Percentiles rank a stretch among this genome's conserved stretches.
Evolutionary conservation across 2,329 filamentous ascomycete genomes (phyloP).

Genomic region (Hypoxylon sp.): DNA sequence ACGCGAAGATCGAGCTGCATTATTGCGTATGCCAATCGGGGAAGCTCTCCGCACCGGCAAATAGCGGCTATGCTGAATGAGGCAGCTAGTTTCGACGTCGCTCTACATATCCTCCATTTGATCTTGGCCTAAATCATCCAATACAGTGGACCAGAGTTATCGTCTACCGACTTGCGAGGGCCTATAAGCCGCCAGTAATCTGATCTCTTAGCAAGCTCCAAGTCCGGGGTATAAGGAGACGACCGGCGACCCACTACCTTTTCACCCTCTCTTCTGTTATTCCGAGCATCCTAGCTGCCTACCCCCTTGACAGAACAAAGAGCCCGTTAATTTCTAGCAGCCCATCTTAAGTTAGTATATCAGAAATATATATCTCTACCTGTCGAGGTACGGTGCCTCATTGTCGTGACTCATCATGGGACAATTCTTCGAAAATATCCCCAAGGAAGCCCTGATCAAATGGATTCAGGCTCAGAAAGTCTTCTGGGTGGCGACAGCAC

Average conservation of each 20-base stretch:
- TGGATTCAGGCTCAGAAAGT: conserved; percentile 74
- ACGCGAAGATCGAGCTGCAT: neutral
- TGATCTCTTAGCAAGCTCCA: neutral
- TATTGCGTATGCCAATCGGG: conserved; percentile 3
- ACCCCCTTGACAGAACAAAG: no score
- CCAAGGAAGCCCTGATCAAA: conserved; percentile 54
- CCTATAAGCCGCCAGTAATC: neutral
- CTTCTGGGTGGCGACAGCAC: conserved; percentile 79
- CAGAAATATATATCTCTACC: neutral
- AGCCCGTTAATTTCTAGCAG: neutral
- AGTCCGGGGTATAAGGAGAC: no score
- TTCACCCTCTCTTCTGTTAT: no score
- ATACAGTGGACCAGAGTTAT: neutral
- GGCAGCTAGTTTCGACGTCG: neutral
- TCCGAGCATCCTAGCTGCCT: no score
- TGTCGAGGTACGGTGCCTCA: neutral
- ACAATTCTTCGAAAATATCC: conserved; percentile 43
- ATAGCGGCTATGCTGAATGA: conserved; percentile 5
- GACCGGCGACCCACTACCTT: no score
- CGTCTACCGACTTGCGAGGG: neutral
- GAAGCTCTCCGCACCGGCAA: conserved; percentile 26
- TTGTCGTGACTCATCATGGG: conserved; percentile 38
- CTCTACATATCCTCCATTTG: neutral
- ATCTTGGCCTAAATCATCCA: neutral
- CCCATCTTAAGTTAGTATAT: neutral